A percentile compares a stretch with the other conserved stretches of the same genome.
Conservation (phyloP, 2,329 filamentous ascomycete genomes). For the Fusarium penzigii region DNA sequence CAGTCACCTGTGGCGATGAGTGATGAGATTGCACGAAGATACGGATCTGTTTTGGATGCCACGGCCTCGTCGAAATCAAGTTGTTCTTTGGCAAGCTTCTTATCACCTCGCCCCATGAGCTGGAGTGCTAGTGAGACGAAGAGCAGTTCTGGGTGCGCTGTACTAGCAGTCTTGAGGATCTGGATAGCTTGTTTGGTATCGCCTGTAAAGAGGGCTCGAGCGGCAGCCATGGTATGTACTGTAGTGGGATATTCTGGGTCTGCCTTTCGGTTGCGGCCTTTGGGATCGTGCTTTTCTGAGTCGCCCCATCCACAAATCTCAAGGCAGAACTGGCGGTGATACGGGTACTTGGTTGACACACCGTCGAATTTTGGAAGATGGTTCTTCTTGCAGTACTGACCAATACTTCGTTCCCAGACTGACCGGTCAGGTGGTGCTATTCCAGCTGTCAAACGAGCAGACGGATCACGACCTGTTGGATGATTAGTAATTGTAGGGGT, state of each 20-base stretch:
- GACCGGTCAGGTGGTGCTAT: constrained; percentile 47
- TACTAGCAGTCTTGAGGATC: constrained; percentile 68
- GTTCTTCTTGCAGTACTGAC: constrained; percentile 63
- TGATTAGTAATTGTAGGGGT: constrained; percentile 6
- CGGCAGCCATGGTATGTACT: constrained; percentile 72
- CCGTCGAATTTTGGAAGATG: constrained; percentile 65
- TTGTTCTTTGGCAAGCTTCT: constrained; percentile 46
- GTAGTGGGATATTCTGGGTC: constrained; percentile 52
- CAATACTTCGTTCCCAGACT: constrained; percentile 64
- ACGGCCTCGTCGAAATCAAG: constrained; percentile 61
- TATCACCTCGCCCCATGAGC: constrained; percentile 55
- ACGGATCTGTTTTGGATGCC: constrained; percentile 70
- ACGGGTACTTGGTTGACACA: constrained; percentile 61
- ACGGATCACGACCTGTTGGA: constrained; percentile 48
- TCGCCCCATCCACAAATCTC: constrained; percentile 74
- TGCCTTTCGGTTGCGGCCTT: constrained; percentile 44
- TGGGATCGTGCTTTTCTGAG: constrained; percentile 47
- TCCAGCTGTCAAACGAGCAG: constrained; percentile 49
- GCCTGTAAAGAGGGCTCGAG: constrained; percentile 73
- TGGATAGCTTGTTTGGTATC: constrained; percentile 68
- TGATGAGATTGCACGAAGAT: constrained; percentile 76
- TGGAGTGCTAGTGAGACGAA: constrained; percentile 70
- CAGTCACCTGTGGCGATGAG: constrained; percentile 78
- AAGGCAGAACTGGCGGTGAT: constrained; percentile 74
- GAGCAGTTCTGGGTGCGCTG: constrained; percentile 62